Percentiles rank a stretch among this genome's conserved stretches.
Evolutionary conservation across 2,329 filamentous ascomycete genomes (phyloP).

Genomic region (Neopestalotiopsis sp.): DNA sequence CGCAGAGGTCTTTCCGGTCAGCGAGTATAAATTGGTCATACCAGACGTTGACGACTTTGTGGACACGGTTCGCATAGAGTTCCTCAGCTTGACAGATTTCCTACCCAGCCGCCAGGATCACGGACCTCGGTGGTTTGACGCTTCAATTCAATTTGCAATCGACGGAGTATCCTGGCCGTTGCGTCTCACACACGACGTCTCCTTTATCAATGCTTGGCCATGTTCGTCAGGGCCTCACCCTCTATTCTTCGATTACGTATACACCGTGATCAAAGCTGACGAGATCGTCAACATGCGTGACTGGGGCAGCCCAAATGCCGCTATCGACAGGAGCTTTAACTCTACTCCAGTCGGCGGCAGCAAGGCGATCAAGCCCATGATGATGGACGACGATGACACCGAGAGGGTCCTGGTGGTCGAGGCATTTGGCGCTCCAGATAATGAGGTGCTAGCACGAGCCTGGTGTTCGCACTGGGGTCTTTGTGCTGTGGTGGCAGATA

Average conservation of each 20-base stretch:
- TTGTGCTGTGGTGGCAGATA: conserved; percentile 72
- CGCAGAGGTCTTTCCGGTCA: conserved; percentile 65
- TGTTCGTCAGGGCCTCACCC: conserved; percentile 69
- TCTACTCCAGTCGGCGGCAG: conserved; percentile 30
- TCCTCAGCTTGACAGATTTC: conserved; percentile 61
- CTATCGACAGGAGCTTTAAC: conserved; percentile 22
- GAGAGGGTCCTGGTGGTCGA: conserved; percentile 75
- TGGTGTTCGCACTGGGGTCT: conserved; percentile 81
- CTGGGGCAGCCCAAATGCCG: conserved; percentile 57
- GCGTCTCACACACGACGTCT: conserved; percentile 66
- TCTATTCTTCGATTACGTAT: conserved; percentile 74
- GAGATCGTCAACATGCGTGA: conserved; percentile 69
- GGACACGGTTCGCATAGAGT: conserved; percentile 73
- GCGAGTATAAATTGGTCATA: conserved; percentile 68
- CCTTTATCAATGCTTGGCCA: conserved; percentile 69
- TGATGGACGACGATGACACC: conserved; percentile 51
- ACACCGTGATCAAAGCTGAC: conserved; percentile 63
- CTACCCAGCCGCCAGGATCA: conserved; percentile 36
- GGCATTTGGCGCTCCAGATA: conserved; percentile 74
- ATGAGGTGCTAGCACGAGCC: conserved; percentile 76
- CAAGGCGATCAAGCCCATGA: conserved; percentile 21
- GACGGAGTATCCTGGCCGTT: conserved; percentile 68
- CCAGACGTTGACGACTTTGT: conserved; percentile 62
- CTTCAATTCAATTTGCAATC: conserved; percentile 67
- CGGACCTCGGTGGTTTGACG: conserved; percentile 59